These are phyloP conservation scores for Lipomyces chichibuensis DNA, from an alignment of 805 yeast species.

Conservation along the genomic window DNA sequence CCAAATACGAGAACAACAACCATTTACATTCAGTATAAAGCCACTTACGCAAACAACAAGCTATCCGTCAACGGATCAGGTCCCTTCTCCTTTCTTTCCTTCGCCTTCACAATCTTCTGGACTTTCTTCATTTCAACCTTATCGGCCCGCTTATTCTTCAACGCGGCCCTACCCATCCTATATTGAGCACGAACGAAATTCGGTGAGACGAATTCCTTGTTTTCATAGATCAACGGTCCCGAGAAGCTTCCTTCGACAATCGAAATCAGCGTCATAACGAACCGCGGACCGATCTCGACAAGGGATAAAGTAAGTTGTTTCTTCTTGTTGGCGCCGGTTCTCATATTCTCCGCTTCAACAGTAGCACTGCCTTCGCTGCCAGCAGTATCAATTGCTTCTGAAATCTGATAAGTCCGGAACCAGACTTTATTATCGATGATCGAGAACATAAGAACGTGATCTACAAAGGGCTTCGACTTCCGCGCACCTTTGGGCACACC, in stretches of 20 bases:
- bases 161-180: constrained; percentile 76
- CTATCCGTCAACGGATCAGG: constrained; percentile 30
- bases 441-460: constrained; percentile 91
- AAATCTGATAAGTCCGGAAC: constrained; percentile 92
- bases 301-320: constrained; percentile 66
- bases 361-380: constrained; percentile 21
- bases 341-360: constrained; percentile 55
- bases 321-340: constrained; percentile 37
- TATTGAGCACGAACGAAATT: constrained; percentile 90
- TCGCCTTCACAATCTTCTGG: constrained; percentile 17
- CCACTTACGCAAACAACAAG: constrained; percentile 21
- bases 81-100: constrained; percentile 23
- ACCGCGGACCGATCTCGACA: constrained; percentile 95
- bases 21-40: not conserved
- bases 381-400: constrained; percentile 58
- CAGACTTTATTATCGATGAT: constrained; percentile 92
- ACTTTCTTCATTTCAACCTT: constrained; percentile 27
- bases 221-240: constrained; percentile 96
- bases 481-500: constrained; percentile 96
- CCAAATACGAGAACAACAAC: not conserved
- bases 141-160: constrained; percentile 76
- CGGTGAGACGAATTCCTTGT: constrained; percentile 95
- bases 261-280: constrained; percentile 87
- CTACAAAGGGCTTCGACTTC: constrained; percentile 90
- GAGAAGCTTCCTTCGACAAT: constrained; percentile 95